A percentile compares a stretch with the other conserved stretches of the same genome.
Evolutionary conservation across 441 rosid genomes (phyloP).

Genomic region (Metrosideros polymorpha): DNA sequence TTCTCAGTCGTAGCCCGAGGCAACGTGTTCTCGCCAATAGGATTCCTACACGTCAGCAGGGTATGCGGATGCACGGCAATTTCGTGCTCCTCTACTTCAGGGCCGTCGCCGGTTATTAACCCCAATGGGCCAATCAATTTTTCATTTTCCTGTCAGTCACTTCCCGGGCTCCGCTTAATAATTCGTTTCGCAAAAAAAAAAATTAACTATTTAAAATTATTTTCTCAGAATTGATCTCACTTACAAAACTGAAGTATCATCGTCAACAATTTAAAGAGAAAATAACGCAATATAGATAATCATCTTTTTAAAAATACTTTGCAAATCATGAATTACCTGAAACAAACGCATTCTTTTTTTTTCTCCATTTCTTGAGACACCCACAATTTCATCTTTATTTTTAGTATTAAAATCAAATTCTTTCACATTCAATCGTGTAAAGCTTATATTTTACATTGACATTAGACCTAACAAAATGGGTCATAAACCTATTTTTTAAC

Average conservation of each 20-base stretch:
- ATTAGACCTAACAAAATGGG: no score
- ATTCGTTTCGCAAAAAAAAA: not conserved
- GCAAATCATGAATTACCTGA: not conserved
- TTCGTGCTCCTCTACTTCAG: not conserved
- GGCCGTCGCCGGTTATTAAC: not conserved
- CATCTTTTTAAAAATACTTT: not conserved
- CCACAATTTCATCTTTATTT: not conserved
- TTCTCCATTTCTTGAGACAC: not conserved
- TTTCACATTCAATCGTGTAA: not conserved
- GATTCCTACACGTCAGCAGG: conserved; percentile 23
- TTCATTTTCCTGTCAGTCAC: not conserved
- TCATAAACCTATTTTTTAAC: no score
- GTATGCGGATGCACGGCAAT: not conserved
- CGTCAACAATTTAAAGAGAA: not conserved
- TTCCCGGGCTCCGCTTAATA: not conserved
- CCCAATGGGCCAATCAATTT: not conserved
- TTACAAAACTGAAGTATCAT: not conserved
- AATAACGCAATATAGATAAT: not conserved
- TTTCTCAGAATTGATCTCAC: not conserved
- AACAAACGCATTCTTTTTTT: not conserved
- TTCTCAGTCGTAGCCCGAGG: not conserved
- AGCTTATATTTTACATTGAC: not conserved
- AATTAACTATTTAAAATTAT: not conserved
- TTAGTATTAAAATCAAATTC: not conserved
- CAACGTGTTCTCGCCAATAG: conserved; percentile 50